These are phyloP conservation scores for Coelastrella sp. DNA, from an alignment of 139 green algal genomes.

Conservation along the genomic window DNA sequence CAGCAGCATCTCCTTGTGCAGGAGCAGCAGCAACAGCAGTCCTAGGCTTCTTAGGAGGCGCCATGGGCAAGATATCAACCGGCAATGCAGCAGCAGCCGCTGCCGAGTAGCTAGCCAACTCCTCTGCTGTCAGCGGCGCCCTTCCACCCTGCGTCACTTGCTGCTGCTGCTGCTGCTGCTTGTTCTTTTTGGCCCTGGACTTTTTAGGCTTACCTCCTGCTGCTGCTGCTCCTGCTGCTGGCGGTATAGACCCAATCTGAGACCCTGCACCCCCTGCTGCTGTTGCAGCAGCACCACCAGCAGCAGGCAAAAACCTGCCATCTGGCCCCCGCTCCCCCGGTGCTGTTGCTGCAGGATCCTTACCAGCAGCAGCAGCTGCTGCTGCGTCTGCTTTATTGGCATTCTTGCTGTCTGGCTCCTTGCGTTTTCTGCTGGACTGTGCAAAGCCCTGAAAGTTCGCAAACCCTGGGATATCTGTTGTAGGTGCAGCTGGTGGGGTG, in stretches of 20 bases:
- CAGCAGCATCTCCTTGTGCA: not conserved
- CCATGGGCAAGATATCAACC: not conserved
- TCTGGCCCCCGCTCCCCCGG: not conserved
- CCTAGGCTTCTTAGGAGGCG: not conserved
- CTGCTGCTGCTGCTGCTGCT: slow-evolving; percentile 19
- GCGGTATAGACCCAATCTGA: too few species aligned
- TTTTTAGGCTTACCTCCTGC: not conserved
- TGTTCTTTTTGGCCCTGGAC: not conserved
- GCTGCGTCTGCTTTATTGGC: not conserved
- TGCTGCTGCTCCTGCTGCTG: not conserved
- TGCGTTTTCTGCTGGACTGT: slow-evolving; percentile 4
- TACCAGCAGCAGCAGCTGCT: slow-evolving; percentile 1
- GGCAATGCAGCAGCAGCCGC: slow-evolving; percentile 28
- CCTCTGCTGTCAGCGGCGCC: slow-evolving; percentile 1
- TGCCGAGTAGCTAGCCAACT: slow-evolving; percentile 13
- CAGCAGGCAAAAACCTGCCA: not conserved
- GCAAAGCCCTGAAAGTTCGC: slow-evolving; percentile 40
- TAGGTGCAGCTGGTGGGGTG: slow-evolving; percentile 26
- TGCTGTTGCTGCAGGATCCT: not conserved
- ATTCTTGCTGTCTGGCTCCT: not conserved
- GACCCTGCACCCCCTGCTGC: not conserved
- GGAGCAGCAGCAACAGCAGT: not conserved
- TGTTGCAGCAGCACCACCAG: not conserved
- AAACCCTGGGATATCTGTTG: slow-evolving; percentile 20
- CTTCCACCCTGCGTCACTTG: not conserved